Evolutionary conservation across 805 yeast genomes (phyloP), one percentile per base, ranked within the genome.

Genomic region (Wickerhamomyces sydowiorum): DNA sequence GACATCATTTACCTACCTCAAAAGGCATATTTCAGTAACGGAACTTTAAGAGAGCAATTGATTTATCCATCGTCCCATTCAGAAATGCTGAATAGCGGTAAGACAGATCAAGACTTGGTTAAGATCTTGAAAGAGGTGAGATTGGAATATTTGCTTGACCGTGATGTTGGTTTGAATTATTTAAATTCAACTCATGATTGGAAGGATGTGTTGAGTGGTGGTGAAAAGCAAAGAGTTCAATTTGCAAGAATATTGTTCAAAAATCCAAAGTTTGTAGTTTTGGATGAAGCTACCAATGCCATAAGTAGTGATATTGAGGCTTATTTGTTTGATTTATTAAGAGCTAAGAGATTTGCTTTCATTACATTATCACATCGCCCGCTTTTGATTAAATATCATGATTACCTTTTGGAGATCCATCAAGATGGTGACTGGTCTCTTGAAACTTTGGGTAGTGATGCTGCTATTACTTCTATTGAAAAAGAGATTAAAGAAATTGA

Each of bases 281-380:
- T 89, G 47, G 97, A 89, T 63, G 97, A 89, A 64, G 86, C 95
- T n/a, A 89, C 97, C 4, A 86, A 88, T 58, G 96, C 97, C 1
- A 89, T 89, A 12, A 78, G 88, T 40, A 82, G 82, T 36, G 97
- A 89, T 61, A 86, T 85, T 61, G 97, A 89, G 61, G 96, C 90
- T 49, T 77, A 80, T 44, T 68, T 89, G 40, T 89, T 88, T 63
- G 95, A 86, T 56, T 60, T 82, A 48, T 70, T 89, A 62, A 84
- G 79, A 54, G 69, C 66, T 42, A 80, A 80, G 54, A 74, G 78
- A 35, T 83, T 87, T 60, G 84, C 95, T 1, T 77, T 86, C 49
- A 77, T 89, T 42, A 87, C 96, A 2, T 75, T 89, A 45, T 76
- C 87, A 22, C 96, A 89, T 60, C 75, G 96, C 37, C 91, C 95